phyloP scores from a whole-genome alignment of 257 asterid species.

The Salvia miltiorrhiza region DNA sequence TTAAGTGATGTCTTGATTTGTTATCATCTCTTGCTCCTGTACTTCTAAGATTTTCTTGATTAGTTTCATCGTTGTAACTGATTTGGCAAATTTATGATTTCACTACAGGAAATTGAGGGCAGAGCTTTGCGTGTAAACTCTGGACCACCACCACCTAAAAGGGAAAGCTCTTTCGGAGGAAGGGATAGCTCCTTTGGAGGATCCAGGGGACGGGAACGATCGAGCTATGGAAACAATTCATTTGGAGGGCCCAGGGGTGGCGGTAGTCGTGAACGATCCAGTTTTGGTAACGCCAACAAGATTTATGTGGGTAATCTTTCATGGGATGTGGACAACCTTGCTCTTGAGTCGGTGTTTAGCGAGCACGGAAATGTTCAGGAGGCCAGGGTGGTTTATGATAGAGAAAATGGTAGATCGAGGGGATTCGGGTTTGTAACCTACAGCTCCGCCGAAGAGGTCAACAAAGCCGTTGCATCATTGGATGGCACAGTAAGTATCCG shows the following conservation, averaged over 20 bases:
- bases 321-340: slow-evolving; percentile 70
- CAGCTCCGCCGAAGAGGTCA: slow-evolving; percentile 68
- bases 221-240: slow-evolving; percentile 27
- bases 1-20: not conserved
- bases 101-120: slow-evolving; percentile 74
- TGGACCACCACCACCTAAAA: slow-evolving; percentile 86
- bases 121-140: slow-evolving; percentile 71
- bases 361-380: slow-evolving; percentile 79
- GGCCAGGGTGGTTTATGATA: slow-evolving; percentile 78
- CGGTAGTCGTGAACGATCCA: slow-evolving; percentile 37
- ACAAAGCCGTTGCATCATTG: slow-evolving; percentile 50
- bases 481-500: slow-evolving; percentile 70
- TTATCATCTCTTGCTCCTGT: not conserved
- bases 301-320: slow-evolving; percentile 81
- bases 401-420: slow-evolving; percentile 83
- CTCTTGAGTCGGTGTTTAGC: slow-evolving; percentile 64
- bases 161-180: slow-evolving; percentile 48
- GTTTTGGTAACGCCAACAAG: slow-evolving; percentile 34
- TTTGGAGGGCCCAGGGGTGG: slow-evolving; percentile 36
- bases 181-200: slow-evolving; percentile 50
- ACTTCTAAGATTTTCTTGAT: not conserved
- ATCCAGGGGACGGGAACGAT: slow-evolving; percentile 33
- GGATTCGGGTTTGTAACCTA: slow-evolving; percentile 91
- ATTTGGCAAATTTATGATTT: not conserved
- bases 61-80: not conserved